Evolutionary conservation across 2,329 filamentous ascomycete species (phyloP).

Genomic region (Fusarium sp.): DNA sequence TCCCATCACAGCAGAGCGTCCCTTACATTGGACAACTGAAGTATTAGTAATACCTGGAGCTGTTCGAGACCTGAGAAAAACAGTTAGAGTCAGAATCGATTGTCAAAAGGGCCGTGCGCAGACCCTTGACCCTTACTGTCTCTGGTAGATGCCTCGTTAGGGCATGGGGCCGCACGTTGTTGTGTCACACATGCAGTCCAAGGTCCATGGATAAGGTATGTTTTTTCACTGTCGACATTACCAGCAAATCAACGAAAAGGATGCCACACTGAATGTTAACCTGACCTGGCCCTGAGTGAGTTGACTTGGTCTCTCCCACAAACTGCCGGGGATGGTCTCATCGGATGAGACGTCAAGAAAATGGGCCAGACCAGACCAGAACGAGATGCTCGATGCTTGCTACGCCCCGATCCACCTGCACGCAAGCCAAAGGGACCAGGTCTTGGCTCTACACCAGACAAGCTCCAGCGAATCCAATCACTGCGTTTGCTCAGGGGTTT

Average conservation of each 20-base stretch:
- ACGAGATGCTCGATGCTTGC: slow-evolving; percentile 33
- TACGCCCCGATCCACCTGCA: slow-evolving; percentile 45
- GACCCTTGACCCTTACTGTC: slow-evolving; percentile 40
- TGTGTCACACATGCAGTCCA: slow-evolving; percentile 42
- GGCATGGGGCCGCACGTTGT: slow-evolving; percentile 44
- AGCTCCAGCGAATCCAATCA: slow-evolving; percentile 36
- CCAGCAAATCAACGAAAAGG: slow-evolving; percentile 17
- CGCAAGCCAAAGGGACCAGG: slow-evolving; percentile 41
- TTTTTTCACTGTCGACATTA: slow-evolving; percentile 13
- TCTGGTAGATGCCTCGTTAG: slow-evolving; percentile 40
- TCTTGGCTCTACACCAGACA: slow-evolving; percentile 35
- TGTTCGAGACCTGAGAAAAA: slow-evolving; percentile 32
- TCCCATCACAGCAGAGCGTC: slow-evolving; percentile 28
- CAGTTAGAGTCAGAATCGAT: slow-evolving; percentile 10
- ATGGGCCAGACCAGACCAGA: slow-evolving; percentile 21
- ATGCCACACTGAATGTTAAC: slow-evolving; percentile 19
- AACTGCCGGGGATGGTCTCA: slow-evolving; percentile 30
- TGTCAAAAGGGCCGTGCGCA: slow-evolving; percentile 40
- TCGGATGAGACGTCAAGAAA: slow-evolving; percentile 34
- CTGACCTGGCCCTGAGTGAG: background rate
- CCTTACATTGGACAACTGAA: slow-evolving; percentile 20
- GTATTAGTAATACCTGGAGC: slow-evolving; percentile 43
- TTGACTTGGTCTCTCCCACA: slow-evolving; percentile 18
- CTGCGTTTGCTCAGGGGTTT: slow-evolving; percentile 27
- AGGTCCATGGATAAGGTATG: slow-evolving; percentile 21